Evolutionary conservation across 1,139 yeast species (phyloP).

Genomic region (Hemisphaericaspora lyxosophila): DNA sequence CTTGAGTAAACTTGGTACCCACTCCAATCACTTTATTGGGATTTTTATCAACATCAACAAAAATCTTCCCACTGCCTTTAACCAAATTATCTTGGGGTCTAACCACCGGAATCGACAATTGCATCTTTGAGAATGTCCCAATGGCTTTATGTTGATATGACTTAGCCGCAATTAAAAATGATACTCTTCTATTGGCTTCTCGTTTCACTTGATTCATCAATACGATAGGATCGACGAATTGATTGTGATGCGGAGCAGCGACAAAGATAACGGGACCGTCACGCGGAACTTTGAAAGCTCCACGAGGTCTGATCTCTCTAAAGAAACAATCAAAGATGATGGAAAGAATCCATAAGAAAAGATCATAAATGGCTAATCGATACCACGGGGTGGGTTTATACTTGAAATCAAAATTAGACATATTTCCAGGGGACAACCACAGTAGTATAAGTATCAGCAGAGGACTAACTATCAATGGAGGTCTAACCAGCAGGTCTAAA

Average conservation of each 20-base stretch:
- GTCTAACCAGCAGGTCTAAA: no score
- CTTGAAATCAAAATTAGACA: conserved; percentile 6
- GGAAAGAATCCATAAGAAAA: conserved; percentile 48
- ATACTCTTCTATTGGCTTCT: conserved; percentile 71
- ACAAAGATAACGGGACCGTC: conserved; percentile 89
- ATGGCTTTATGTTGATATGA: conserved; percentile 68
- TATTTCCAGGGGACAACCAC: background rate
- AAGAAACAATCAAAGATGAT: conserved; percentile 62
- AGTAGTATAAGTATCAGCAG: no score
- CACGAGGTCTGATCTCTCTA: conserved; percentile 86
- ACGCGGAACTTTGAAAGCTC: conserved; percentile 83
- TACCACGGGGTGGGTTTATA: conserved; percentile 25
- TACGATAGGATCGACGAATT: conserved; percentile 88
- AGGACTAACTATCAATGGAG: no score
- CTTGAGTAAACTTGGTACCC: conserved; percentile 66
- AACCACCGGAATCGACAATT: conserved; percentile 83
- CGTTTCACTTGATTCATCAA: conserved; percentile 78
- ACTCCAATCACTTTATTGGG: conserved; percentile 58
- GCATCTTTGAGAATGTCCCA: conserved; percentile 73
- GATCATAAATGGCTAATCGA: conserved; percentile 45
- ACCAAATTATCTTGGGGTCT: conserved; percentile 84
- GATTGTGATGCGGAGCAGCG: conserved; percentile 98
- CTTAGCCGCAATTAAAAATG: conserved; percentile 79
- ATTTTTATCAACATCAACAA: conserved; percentile 44
- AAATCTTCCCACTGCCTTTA: conserved; percentile 60